phyloP scores from a whole-genome alignment of 768 basidiomycete genomes.

The Brasilioporus rufonigricans region DNA sequence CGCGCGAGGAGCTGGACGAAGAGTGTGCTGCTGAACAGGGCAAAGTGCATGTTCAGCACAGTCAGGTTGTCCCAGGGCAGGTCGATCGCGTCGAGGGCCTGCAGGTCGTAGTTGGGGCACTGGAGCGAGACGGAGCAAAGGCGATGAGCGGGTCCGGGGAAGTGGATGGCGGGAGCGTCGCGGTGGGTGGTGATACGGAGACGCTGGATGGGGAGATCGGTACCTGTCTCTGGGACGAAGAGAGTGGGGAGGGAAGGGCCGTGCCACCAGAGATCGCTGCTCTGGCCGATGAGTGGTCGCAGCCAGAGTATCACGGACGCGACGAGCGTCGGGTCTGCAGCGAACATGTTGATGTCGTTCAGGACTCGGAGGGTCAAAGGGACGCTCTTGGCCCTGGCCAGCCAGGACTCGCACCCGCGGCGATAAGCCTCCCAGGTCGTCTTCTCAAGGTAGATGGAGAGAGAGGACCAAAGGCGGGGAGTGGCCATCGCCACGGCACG shows the following conservation, averaged over 20 bases:
- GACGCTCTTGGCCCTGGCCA: conserved; percentile 29
- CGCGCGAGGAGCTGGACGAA: conserved; percentile 23
- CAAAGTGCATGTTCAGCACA: conserved; percentile 30
- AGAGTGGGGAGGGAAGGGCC: conserved; percentile 24
- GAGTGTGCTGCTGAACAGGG: conserved; percentile 19
- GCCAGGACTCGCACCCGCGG: conserved; percentile 24
- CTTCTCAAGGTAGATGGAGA: conserved; percentile 21
- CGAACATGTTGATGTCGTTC: conserved; percentile 20
- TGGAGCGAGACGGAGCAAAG: conserved; percentile 24
- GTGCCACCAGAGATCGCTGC: conserved; percentile 33
- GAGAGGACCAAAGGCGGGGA: conserved; percentile 32
- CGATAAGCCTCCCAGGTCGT: conserved; percentile 8
- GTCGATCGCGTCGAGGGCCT: conserved; percentile 22
- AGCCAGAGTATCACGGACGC: conserved; percentile 21
- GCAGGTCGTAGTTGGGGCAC: conserved; percentile 19
- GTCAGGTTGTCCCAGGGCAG: conserved; percentile 27
- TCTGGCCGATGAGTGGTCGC: conserved; percentile 20
- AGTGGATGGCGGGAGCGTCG: conserved; percentile 10
- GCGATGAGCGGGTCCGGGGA: conserved; percentile 14
- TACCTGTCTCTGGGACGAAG: conserved; percentile 7
- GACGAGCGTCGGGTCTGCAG: conserved; percentile 1
- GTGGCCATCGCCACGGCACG: conserved; percentile 30
- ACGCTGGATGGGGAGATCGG: conserved; percentile 12
- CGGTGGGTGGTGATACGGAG: conserved; percentile 22
- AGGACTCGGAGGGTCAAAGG: conserved; percentile 25